Evolutionary conservation across 441 rosid species (phyloP), one percentile per base, ranked within the genome.

Genomic region (Sinapis alba): DNA sequence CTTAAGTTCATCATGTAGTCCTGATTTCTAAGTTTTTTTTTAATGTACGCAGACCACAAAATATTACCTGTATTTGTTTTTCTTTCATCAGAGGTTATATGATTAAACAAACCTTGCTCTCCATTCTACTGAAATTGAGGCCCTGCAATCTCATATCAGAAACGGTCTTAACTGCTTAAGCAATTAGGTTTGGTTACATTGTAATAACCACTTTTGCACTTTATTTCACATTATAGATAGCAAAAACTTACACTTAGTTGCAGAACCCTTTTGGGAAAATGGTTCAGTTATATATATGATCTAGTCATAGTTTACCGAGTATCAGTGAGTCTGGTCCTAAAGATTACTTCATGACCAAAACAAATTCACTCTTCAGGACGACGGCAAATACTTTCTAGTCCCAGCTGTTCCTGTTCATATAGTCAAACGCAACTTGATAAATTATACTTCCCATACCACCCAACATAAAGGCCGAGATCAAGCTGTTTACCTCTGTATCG

Each of bases 401-500:
- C 81, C 60, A 78, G 1, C 27, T 23, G 23, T 72, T 78, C 77
- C 77, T 78, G 77, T 67, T 28, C 73, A 72, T 41, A 67, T 36
- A 60, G 43, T 20, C 53, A 65, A 16, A 71, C 7, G 1, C 59
- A 58, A 36, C 69, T 45, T 60, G n/a, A 9, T 77, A 13, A 66
- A 72, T 2, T 47, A 47, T 8, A 36, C 5, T 66, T 72, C n/a
- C 18, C 47, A 50, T 4, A 66, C 47, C 27, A 24, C 32, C n/a
- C 9, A 77, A 72, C 26, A 60, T 60, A 71, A 62, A 62, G 67
- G 24, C 27, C n/a, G 24, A 62, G 71, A 43, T 11, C 67, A 68
- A 62, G 19, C 51, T 23, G 13, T 58, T 56, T 79, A 86, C 94
- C 97, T 92, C 83, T 13, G 82, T 57, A 56, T 62, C 15, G 72